Evolutionary conservation across 345 rosid species (phyloP), one percentile per base, ranked within the genome.

Genomic region (Euphorbia lathyris): DNA sequence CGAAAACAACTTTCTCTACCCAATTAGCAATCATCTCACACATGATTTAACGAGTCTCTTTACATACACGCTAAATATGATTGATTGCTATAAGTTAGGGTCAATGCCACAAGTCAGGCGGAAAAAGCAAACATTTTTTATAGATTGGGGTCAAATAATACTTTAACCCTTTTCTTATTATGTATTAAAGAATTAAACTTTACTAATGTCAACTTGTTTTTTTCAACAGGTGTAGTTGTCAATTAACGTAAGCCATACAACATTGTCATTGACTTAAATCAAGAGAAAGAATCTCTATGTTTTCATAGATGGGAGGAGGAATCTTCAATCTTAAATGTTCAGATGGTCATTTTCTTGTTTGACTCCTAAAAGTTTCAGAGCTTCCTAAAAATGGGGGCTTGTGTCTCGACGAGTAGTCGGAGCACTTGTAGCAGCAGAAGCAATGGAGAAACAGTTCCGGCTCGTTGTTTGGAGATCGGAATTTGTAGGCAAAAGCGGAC

Each of bases 341-440:
- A 43, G 74, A 72, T 69, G 20, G 72, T 19, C 68, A 61, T 65
- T 69, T 56, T 56, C 45, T 63, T 12, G 48, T 80, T 82, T 82
- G 84, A 80, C 85, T 58, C 72, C 69, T 16, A 70, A 74, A 68
- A 30, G 42, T 63, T 78, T 47, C 66, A 59, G 67, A 69, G 51
- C 76, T 74, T 78, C 53, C 63, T 53, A 81, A 82, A 96, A 83
- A 96, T 96, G 99, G 99, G 99, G 63, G 83, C 85, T 79, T 92
- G 98, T 84, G 85, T 90, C 34, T 96, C 99, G 4, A 89, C 91
- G 45, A 86, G 98, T 77, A 87, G 94, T 77, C 83, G 69, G 82
- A 89, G 89, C 82, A 79, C 88, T 29, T 90, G 91, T 67, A 95
- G 98, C 63, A 86, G 87, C 81, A 66, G 78, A 83, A 89, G 89